A percentile compares a stretch with the other conserved stretches of the same genome.
These are phyloP conservation scores for Agaricus bisporus DNA, from an alignment of 768 basidiomycete species.

Conservation along the genomic window DNA sequence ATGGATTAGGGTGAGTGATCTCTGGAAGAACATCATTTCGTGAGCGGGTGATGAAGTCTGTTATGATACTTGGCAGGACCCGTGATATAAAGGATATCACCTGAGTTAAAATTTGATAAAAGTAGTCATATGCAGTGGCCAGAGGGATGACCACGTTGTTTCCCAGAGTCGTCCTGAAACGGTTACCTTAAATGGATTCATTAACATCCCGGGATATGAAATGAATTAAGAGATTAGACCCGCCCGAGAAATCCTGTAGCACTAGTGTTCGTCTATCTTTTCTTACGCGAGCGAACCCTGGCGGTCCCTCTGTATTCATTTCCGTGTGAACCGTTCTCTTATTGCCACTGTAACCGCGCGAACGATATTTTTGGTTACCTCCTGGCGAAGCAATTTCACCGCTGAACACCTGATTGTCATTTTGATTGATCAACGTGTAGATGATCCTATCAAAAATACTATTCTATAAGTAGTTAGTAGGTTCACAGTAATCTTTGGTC, in stretches of 20 bases:
- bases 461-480: too few species aligned
- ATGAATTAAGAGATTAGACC: not conserved
- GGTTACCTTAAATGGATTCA: constrained; percentile 38
- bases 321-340: too few species aligned
- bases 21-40: constrained; percentile 49
- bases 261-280: constrained; percentile 51
- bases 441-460: too few species aligned
- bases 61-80: constrained; percentile 45
- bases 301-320: too few species aligned
- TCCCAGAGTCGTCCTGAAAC: constrained; percentile 57
- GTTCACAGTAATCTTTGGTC: too few species aligned
- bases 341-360: too few species aligned
- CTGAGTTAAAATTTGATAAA: constrained; percentile 47
- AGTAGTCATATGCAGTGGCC: constrained; percentile 50
- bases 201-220: not conserved
- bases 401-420: too few species aligned
- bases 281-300: constrained; percentile 54
- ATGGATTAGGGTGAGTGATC: constrained; percentile 40
- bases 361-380: too few species aligned
- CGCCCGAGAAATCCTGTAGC: constrained; percentile 57
- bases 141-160: constrained; percentile 52
- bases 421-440: too few species aligned
- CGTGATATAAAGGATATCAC: constrained; percentile 58
- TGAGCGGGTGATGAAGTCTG: constrained; percentile 40
- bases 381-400: too few species aligned